Evolutionary conservation across 192 early-diverging fungal species (phyloP), one percentile per base, ranked within the genome.

Genomic region (Diversispora epigaea): DNA sequence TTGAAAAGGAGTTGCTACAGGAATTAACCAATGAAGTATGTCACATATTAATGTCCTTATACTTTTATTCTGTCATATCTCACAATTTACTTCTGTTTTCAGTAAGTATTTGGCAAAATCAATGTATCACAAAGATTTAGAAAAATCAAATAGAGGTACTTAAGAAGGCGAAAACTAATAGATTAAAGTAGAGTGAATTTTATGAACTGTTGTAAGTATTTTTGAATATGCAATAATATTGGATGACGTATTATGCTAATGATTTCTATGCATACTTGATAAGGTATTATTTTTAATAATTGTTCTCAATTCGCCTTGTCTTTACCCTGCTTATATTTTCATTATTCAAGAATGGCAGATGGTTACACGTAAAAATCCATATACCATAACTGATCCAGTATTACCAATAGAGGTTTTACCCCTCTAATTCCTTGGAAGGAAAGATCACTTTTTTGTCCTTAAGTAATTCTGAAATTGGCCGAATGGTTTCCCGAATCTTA

Each of bases 151-250:
- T 47, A 77, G 69, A 77, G 17, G 14, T n/a, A 46, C 22, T 77
- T 25, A 25, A 77, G 57, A 77, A 73, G 44, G 58, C 58, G 10
- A 77, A 77, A 22, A 73, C 17, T 45, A 2, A 73, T 6, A 22
- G 58, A 19, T 17, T 77, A 54, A 72, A 41, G 10, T 77, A 25
- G 55, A 44, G 39, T 50, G 32, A 61, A 15, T 57, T 77, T 72
- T 62, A 72, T 32, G 56, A 72, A 77, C 14, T 73, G 6, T 8
- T 76, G 65, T 76, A 68, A 76, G 65, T 60, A 52, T 76, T 47
- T 56, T 49, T 43, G 21, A 54, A 67, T 6, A 71, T 70, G 39
- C 44, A 71, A 54, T 14, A 57, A 56, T 45, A 56, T 56, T 43
- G 6, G 17, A 43, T 56, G n/a, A 54, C n/a, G 14, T 57, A 4